phyloP scores from a whole-genome alignment of 352 stramenopile genomes.

The Phytophthora boehmeriae region DNA sequence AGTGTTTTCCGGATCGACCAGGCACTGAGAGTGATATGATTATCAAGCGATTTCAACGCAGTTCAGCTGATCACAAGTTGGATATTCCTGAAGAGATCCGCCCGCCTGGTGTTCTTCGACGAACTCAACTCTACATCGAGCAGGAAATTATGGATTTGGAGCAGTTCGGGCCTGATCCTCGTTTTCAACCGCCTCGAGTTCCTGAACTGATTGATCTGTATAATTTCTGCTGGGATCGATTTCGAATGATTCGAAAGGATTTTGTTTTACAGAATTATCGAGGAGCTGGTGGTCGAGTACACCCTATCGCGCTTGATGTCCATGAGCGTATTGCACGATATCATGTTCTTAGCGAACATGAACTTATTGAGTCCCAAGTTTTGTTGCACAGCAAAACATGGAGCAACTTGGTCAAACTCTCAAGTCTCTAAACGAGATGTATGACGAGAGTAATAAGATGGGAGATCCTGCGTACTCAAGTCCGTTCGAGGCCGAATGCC shows the following conservation, averaged over 20 bases:
- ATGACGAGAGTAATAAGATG: constrained; percentile 82
- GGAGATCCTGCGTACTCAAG: constrained; percentile 63
- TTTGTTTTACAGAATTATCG: constrained; percentile 97
- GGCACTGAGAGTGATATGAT: constrained; percentile 71
- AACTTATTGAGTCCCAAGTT: constrained; percentile 88
- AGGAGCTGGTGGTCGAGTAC: constrained; percentile 89
- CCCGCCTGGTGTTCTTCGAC: constrained; percentile 75
- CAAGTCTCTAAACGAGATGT: constrained; percentile 88
- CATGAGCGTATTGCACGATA: constrained; percentile 96
- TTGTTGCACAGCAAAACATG: constrained; percentile 91
- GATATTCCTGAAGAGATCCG: constrained; percentile 85
- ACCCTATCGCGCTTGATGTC: constrained; percentile 92
- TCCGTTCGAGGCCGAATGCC: constrained; percentile 86
- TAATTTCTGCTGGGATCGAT: constrained; percentile 97
- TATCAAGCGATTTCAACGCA: constrained; percentile 89
- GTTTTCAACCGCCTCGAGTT: constrained; percentile 69
- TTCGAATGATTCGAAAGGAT: constrained; percentile 96
- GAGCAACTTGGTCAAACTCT: constrained; percentile 89
- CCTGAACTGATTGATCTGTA: constrained; percentile 92
- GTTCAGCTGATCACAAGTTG: constrained; percentile 85
- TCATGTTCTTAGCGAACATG: constrained; percentile 95
- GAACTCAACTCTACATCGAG: constrained; percentile 86
- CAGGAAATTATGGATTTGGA: constrained; percentile 88
- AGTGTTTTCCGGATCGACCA: constrained; percentile 68
- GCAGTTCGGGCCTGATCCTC: constrained; percentile 58